A percentile compares a stretch with the other conserved stretches of the same genome.
These are phyloP conservation scores for Comarum palustre DNA, from an alignment of 306 rosid genomes.

Conservation along the genomic window DNA sequence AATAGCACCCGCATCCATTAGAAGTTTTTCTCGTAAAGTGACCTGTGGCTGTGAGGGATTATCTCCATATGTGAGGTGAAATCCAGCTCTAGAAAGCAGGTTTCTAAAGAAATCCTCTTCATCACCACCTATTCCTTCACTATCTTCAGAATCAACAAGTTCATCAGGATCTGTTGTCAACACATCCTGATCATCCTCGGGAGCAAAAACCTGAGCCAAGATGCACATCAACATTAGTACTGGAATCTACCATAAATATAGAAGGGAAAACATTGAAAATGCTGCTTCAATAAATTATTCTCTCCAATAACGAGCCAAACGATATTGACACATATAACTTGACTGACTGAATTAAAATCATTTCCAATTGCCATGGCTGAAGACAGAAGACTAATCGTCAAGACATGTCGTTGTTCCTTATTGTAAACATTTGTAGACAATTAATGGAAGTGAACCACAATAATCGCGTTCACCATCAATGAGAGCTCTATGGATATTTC, in stretches of 20 bases:
- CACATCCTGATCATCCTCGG: slow-evolving; percentile 96
- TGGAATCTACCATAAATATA: slow-evolving; percentile 31
- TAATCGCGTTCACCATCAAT: neutral
- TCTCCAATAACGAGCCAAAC: neutral
- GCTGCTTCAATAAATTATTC: neutral
- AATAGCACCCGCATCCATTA: slow-evolving; percentile 98
- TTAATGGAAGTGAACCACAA: neutral
- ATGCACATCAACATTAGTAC: slow-evolving; percentile 21
- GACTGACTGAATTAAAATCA: neutral
- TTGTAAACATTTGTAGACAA: neutral
- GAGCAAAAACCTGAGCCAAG: slow-evolving; percentile 75
- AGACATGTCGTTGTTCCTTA: neutral
- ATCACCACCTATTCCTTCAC: slow-evolving; percentile 95
- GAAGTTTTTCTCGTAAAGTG: slow-evolving; percentile 86
- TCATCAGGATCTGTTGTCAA: slow-evolving; percentile 98
- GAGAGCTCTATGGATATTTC: neutral
- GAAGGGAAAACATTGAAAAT: neutral
- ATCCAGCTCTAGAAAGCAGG: slow-evolving; percentile 94
- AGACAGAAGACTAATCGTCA: slow-evolving; percentile 1
- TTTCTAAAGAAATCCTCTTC: slow-evolving; percentile 97
- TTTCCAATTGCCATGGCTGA: neutral
- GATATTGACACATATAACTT: neutral
- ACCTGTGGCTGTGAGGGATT: slow-evolving; percentile 97
- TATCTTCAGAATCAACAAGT: slow-evolving; percentile 87
- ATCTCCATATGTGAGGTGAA: slow-evolving; percentile 94